phyloP scores from a whole-genome alignment of 768 basidiomycete genomes.

The Serendipita sp. region DNA sequence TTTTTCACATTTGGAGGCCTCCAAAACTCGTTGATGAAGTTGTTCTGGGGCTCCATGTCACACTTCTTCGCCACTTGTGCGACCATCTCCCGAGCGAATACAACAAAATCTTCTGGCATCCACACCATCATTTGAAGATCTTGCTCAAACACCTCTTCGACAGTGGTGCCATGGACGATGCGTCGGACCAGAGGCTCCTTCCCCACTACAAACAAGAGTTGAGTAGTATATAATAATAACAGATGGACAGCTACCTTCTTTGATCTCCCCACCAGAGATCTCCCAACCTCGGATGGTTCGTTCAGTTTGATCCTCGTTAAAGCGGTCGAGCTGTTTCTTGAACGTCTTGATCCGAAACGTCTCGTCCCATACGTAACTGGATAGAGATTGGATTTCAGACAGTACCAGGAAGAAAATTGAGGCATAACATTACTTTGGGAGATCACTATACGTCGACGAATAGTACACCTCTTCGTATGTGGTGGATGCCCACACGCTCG shows the following conservation, averaged over 20 bases:
- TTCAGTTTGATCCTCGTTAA: constrained; percentile 4
- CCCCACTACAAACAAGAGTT: neutral
- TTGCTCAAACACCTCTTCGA: neutral
- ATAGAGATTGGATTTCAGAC: neutral
- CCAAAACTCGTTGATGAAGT: neutral
- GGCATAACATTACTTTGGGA: neutral
- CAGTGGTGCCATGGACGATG: neutral
- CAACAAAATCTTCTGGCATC: neutral
- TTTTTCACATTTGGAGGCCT: neutral
- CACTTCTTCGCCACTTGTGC: neutral
- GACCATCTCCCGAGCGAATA: neutral
- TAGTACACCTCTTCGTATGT: neutral
- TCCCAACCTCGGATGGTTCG: neutral
- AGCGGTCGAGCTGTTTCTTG: neutral
- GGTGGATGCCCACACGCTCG: neutral
- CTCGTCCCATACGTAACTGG: constrained; percentile 9
- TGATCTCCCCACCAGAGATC: neutral
- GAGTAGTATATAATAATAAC: neutral
- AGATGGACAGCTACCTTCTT: neutral
- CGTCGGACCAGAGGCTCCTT: neutral
- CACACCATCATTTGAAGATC: neutral
- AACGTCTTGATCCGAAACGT: constrained; percentile 3
- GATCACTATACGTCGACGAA: constrained; percentile 4
- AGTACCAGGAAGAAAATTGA: neutral
- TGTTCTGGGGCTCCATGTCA: neutral